Conservation (phyloP, 352 stramenopile genomes). For the Plasmopara muralis region DNA sequence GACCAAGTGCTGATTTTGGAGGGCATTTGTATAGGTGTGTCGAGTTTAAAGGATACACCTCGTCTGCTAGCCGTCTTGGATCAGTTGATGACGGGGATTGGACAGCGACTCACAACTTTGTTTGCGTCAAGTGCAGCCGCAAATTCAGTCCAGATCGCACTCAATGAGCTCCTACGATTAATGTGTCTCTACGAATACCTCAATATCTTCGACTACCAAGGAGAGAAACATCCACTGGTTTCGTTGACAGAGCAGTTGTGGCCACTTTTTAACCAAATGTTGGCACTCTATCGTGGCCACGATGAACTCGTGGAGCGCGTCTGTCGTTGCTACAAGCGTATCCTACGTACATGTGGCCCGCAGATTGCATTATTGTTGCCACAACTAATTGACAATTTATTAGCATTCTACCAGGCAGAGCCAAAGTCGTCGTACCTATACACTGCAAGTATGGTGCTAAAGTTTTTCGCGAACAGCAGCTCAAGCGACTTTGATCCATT, state of each 20-base stretch:
- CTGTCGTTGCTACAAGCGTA: slow-evolving; percentile 84
- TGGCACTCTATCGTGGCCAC: slow-evolving; percentile 63
- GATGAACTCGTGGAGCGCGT: slow-evolving; percentile 79
- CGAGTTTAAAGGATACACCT: slow-evolving; percentile 37
- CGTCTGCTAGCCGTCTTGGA: slow-evolving; percentile 48
- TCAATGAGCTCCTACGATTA: slow-evolving; percentile 68
- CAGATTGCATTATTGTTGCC: slow-evolving; percentile 65
- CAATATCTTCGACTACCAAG: slow-evolving; percentile 24
- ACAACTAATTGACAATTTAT: slow-evolving; percentile 67
- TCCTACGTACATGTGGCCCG: slow-evolving; percentile 59
- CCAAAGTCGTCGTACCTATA: slow-evolving; percentile 87
- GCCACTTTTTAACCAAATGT: slow-evolving; percentile 72
- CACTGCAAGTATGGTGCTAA: slow-evolving; percentile 74
- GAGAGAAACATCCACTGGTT: slow-evolving; percentile 42
- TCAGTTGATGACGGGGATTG: slow-evolving; percentile 61
- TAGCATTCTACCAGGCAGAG: slow-evolving; percentile 65
- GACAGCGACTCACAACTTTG: slow-evolving; percentile 35
- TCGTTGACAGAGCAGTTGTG: slow-evolving; percentile 74
- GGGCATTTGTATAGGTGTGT: slow-evolving; percentile 60
- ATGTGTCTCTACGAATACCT: slow-evolving; percentile 83
- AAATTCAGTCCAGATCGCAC: slow-evolving; percentile 35
- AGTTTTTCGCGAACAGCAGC: slow-evolving; percentile 47
- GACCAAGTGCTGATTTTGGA: slow-evolving; percentile 84
- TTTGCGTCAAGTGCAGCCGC: slow-evolving; percentile 32
- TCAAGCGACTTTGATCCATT: slow-evolving; percentile 35